A percentile compares a stretch with the other conserved stretches of the same genome.
Evolutionary conservation across 805 yeast genomes (phyloP).

Genomic region (Osmozyma mogii): DNA sequence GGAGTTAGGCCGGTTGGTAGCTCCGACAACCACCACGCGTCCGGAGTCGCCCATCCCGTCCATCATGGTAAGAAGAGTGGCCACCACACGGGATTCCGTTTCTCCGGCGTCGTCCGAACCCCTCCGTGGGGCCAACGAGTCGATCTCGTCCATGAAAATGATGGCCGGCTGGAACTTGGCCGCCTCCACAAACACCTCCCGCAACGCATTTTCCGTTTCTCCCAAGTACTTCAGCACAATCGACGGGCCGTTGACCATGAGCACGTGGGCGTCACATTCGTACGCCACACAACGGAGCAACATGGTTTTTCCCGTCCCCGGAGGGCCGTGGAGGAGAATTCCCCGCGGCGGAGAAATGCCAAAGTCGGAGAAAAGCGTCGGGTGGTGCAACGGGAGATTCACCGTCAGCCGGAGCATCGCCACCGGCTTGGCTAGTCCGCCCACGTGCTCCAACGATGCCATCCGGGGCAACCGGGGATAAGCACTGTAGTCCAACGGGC

Average conservation of each 20-base stretch:
- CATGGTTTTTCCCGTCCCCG: constrained; percentile 96
- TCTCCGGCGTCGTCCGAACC: constrained; percentile 84
- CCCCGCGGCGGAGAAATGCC: constrained; percentile 94
- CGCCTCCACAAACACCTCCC: constrained; percentile 82
- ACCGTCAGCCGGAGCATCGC: constrained; percentile 55
- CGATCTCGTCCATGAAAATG: constrained; percentile 87
- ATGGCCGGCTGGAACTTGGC: constrained; percentile 78
- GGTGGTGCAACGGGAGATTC: constrained; percentile 73
- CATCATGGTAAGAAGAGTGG: constrained; percentile 76
- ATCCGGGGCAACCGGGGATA: constrained; percentile 40
- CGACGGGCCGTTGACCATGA: constrained; percentile 84
- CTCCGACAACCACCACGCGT: constrained; percentile 62
- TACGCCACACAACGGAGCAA: constrained; percentile 74
- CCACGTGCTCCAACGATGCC: constrained; percentile 49
- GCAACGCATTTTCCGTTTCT: constrained; percentile 81
- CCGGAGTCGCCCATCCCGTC: constrained; percentile 67
- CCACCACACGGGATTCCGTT: constrained; percentile 83
- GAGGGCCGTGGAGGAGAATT: constrained; percentile 88
- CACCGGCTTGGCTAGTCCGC: constrained; percentile 70
- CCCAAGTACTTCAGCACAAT: constrained; percentile 91
- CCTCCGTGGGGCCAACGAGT: constrained; percentile 81
- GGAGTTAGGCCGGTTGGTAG: constrained; percentile 64
- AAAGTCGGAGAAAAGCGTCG: constrained; percentile 69
- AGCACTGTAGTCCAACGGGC: constrained; percentile 12
- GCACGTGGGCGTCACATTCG: constrained; percentile 72